Percentiles rank a stretch among this genome's conserved stretches.
Conservation (phyloP, 495 filamentous ascomycete species). For the Aspergillus mulundensis region DNA sequence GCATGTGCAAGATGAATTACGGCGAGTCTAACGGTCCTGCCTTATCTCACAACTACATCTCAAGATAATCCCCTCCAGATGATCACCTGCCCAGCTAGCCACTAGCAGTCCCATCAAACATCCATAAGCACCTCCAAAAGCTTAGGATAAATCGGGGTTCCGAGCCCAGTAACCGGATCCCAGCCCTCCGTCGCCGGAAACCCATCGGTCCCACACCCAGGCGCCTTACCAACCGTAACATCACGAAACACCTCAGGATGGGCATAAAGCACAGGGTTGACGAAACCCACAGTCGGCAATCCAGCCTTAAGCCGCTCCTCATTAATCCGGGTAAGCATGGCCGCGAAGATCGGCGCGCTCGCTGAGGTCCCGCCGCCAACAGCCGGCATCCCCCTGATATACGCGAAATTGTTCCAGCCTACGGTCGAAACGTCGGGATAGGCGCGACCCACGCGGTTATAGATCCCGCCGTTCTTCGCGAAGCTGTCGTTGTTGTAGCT, state of each 20-base stretch:
- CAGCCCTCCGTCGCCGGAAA: conserved; percentile 42
- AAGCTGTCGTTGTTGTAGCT: conserved; percentile 36
- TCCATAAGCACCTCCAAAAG: conserved; percentile 40
- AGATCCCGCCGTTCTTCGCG: conserved; percentile 47
- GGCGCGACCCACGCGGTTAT: conserved; percentile 56
- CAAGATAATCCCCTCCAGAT: no score
- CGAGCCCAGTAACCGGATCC: conserved; percentile 54
- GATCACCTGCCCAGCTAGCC: no score
- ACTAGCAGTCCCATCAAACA: background rate
- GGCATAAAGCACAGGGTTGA: conserved; percentile 49
- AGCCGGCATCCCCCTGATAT: conserved; percentile 22
- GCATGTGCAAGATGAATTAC: no score
- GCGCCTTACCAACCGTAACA: conserved; percentile 45
- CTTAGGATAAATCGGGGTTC: conserved; percentile 50
- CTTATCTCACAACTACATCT: no score
- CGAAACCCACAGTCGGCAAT: conserved; percentile 48
- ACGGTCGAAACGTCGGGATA: conserved; percentile 64
- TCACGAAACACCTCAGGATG: conserved; percentile 46
- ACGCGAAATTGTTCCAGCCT: conserved; percentile 54
- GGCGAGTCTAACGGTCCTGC: no score
- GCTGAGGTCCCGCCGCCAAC: conserved; percentile 37
- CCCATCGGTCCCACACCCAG: conserved; percentile 46
- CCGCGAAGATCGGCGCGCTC: conserved; percentile 28
- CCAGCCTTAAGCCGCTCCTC: conserved; percentile 43
- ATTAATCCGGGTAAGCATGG: conserved; percentile 43